Evolutionary conservation across 768 basidiomycete species (phyloP).

Genomic region (Trametes cinnabarina): DNA sequence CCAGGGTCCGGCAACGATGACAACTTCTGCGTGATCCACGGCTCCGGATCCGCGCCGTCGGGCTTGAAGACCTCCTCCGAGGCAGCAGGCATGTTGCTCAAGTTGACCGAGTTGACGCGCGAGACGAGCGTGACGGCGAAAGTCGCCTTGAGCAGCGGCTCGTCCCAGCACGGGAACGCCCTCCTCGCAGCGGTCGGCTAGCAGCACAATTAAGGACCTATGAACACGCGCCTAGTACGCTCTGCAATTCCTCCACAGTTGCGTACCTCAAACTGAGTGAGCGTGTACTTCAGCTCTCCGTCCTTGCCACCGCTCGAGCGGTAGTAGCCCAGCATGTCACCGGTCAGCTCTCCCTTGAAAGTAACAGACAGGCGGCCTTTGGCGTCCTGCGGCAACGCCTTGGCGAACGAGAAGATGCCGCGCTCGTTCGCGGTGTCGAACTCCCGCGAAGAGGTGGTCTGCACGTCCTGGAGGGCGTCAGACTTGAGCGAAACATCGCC

Average conservation of each 20-base stretch:
- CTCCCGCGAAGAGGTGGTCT: slow-evolving; percentile 42
- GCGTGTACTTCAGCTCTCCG: slow-evolving; percentile 65
- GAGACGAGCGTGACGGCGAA: slow-evolving; percentile 81
- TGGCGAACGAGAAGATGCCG: slow-evolving; percentile 58
- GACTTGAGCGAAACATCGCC: slow-evolving; percentile 53
- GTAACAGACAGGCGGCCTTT: slow-evolving; percentile 68
- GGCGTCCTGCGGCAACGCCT: slow-evolving; percentile 56
- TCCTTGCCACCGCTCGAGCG: slow-evolving; percentile 61
- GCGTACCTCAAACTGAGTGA: slow-evolving; percentile 88
- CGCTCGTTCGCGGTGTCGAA: slow-evolving; percentile 68
- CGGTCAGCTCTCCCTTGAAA: slow-evolving; percentile 67
- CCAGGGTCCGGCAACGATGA: slow-evolving; percentile 30
- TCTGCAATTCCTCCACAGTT: too few species aligned
- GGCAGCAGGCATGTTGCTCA: slow-evolving; percentile 86
- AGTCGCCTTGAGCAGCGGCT: slow-evolving; percentile 87
- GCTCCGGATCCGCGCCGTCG: slow-evolving; percentile 22
- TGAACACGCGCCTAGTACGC: too few species aligned
- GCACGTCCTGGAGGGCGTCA: slow-evolving; percentile 49
- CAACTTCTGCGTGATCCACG: slow-evolving; percentile 34
- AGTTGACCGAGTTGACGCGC: slow-evolving; percentile 66
- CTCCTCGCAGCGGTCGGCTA: slow-evolving; percentile 84
- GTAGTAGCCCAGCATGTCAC: slow-evolving; percentile 84
- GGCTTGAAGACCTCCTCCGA: slow-evolving; percentile 53
- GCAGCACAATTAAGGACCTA: too few species aligned
- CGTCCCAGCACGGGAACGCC: slow-evolving; percentile 91